A percentile compares a stretch with the other conserved stretches of the same genome.
phyloP scores from a whole-genome alignment of 495 filamentous ascomycete species.

The Bryoglossum gracile region DNA sequence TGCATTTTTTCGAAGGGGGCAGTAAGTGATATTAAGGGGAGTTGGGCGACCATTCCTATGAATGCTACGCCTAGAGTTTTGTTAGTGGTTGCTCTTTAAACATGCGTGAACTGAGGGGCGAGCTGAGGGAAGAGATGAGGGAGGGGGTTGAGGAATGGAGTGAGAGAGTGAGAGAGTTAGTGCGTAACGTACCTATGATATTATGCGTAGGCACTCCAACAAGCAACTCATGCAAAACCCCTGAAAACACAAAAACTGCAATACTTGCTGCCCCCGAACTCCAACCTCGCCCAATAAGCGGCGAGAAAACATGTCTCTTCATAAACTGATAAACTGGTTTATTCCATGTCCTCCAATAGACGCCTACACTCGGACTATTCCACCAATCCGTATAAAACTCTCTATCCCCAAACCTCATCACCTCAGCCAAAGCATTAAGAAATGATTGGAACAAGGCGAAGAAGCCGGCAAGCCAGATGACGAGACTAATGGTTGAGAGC shows the following conservation, averaged over 20 bases:
- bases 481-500: slow-evolving; percentile 81
- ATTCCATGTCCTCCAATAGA: slow-evolving; percentile 96
- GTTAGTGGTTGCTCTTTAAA: no score
- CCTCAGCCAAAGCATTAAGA: slow-evolving; percentile 84
- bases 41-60: slow-evolving; percentile 84
- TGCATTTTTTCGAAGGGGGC: slow-evolving; percentile 69
- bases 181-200: slow-evolving; percentile 64
- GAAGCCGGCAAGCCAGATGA: slow-evolving; percentile 96
- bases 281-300: slow-evolving; percentile 76
- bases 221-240: slow-evolving; percentile 81
- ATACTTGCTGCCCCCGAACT: slow-evolving; percentile 57
- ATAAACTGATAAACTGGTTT: slow-evolving; percentile 95
- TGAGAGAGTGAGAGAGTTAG: no score
- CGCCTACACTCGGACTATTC: slow-evolving; percentile 80
- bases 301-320: slow-evolving; percentile 84
- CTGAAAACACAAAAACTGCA: slow-evolving; percentile 79
- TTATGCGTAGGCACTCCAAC: slow-evolving; percentile 96
- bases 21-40: slow-evolving; percentile 81
- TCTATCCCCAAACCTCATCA: slow-evolving; percentile 83
- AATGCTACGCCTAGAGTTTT: slow-evolving; percentile 64
- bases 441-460: slow-evolving; percentile 90
- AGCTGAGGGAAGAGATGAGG: no score
- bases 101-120: no score
- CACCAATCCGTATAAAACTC: slow-evolving; percentile 98
- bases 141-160: background rate